These are phyloP conservation scores for Scheffersomyces lignosus DNA, from an alignment of 805 yeast species.

Conservation along the genomic window DNA sequence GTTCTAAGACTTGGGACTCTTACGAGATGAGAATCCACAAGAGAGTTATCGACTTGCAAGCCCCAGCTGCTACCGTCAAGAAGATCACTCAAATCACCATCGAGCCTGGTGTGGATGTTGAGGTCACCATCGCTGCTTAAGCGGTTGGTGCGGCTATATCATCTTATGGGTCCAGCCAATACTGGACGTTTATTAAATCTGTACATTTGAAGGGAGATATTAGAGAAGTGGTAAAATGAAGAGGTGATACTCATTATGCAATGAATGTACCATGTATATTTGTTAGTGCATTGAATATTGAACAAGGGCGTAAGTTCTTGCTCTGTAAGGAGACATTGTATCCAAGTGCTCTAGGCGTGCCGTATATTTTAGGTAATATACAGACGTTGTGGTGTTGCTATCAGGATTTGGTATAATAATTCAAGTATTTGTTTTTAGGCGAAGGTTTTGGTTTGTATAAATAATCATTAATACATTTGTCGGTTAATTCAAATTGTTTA, in stretches of 20 bases:
- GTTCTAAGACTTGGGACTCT: slow-evolving; percentile 99
- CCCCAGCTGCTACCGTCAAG: slow-evolving; percentile 91
- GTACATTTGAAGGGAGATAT: no score
- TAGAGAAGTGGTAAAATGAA: no score
- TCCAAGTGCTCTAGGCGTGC: slow-evolving; percentile 62
- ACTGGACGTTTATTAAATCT: no score
- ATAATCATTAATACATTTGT: slow-evolving; percentile 10
- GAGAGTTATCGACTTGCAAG: slow-evolving; percentile 98
- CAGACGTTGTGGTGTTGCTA: slow-evolving; percentile 64
- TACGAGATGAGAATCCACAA: slow-evolving; percentile 99
- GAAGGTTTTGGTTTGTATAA: neutral
- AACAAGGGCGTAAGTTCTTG: no score
- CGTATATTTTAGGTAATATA: slow-evolving; percentile 45
- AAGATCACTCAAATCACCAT: slow-evolving; percentile 96
- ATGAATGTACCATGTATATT: no score
- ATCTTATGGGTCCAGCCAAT: no score
- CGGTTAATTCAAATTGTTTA: slow-evolving; percentile 8
- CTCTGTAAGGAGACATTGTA: slow-evolving; percentile 23
- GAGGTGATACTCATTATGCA: no score
- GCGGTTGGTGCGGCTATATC: no score
- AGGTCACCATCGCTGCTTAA: slow-evolving; percentile 87
- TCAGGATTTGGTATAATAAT: slow-evolving; percentile 47
- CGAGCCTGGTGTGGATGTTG: slow-evolving; percentile 99
- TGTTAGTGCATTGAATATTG: no score
- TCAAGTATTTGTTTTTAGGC: no score